Conservation (phyloP, 2,329 filamentous ascomycete species). For the Pseudocercospora pini-densiflorae region DNA sequence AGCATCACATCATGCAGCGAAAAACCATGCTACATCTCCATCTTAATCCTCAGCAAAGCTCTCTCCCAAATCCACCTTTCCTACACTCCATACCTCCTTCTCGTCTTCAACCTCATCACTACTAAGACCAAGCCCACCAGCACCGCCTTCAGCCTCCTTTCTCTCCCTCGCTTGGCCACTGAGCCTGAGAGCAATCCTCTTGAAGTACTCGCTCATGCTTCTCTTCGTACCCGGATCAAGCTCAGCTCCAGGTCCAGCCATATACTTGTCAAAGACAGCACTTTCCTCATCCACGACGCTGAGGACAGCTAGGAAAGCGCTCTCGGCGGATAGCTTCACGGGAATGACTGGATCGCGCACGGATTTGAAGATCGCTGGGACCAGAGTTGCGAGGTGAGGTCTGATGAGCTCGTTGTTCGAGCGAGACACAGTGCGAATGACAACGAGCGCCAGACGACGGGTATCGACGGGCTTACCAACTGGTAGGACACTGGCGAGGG, state of each 20-base stretch:
- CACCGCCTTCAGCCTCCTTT: slow-evolving; percentile 87
- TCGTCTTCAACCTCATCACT: slow-evolving; percentile 95
- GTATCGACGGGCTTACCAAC: slow-evolving; percentile 81
- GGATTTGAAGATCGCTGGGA: slow-evolving; percentile 81
- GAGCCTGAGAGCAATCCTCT: slow-evolving; percentile 82
- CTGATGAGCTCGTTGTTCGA: slow-evolving; percentile 78
- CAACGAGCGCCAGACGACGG: slow-evolving; percentile 82
- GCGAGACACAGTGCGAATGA: slow-evolving; percentile 82
- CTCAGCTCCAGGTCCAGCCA: slow-evolving; percentile 64
- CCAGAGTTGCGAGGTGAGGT: slow-evolving; percentile 79
- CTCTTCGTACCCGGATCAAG: slow-evolving; percentile 76
- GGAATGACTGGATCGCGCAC: slow-evolving; percentile 93
- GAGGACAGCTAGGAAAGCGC: slow-evolving; percentile 90
- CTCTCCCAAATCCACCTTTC: slow-evolving; percentile 81
- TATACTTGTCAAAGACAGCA: slow-evolving; percentile 88
- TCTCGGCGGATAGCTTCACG: slow-evolving; percentile 92
- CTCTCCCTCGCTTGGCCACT: slow-evolving; percentile 88
- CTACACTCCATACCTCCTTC: slow-evolving; percentile 93
- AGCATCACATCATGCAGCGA: background rate
- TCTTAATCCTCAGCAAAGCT: slow-evolving; percentile 29
- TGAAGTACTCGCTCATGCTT: slow-evolving; percentile 97
- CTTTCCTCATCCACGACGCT: slow-evolving; percentile 85
- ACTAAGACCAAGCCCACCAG: slow-evolving; percentile 80
- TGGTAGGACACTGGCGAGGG: slow-evolving; percentile 73
- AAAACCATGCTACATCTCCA: background rate